Conservation (phyloP, 2,329 filamentous ascomycete genomes). For the Pseudogymnoascus sp. region DNA sequence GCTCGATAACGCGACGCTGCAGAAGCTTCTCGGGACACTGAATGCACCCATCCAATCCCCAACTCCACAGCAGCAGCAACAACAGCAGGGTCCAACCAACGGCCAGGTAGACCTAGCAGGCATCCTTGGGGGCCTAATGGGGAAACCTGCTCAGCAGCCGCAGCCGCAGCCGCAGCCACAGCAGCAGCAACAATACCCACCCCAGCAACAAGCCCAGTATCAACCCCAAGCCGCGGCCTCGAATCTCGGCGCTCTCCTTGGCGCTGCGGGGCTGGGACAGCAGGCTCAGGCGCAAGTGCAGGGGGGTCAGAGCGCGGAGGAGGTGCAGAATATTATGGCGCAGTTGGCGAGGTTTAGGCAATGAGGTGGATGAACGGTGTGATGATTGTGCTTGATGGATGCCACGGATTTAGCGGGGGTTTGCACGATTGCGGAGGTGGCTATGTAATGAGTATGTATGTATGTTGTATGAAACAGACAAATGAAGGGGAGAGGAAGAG, state of each 20-base stretch:
- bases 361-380: slow-evolving; percentile 22
- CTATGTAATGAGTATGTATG: slow-evolving; percentile 8
- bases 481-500: slow-evolving; percentile 10
- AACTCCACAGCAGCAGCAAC: slow-evolving; percentile 16
- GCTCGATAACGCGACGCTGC: slow-evolving; percentile 61
- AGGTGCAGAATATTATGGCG: slow-evolving; percentile 67
- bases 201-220: slow-evolving; percentile 28
- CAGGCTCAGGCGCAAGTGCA: slow-evolving; percentile 19
- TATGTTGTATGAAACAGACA: slow-evolving; percentile 9
- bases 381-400: not conserved
- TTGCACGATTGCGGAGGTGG: not conserved
- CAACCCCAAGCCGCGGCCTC: slow-evolving; percentile 20
- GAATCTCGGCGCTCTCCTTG: slow-evolving; percentile 21
- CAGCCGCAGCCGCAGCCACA: too few species aligned
- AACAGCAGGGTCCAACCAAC: slow-evolving; percentile 19
- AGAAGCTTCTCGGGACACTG: slow-evolving; percentile 57
- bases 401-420: not conserved
- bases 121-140: slow-evolving; percentile 24
- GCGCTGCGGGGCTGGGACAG: slow-evolving; percentile 16
- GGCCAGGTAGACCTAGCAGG: slow-evolving; percentile 25
- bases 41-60: slow-evolving; percentile 20
- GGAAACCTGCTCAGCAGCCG: slow-evolving; percentile 18
- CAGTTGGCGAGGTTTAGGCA: slow-evolving; percentile 59
- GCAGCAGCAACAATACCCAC: slow-evolving; percentile 24
- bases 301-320: slow-evolving; percentile 36